A percentile compares a stretch with the other conserved stretches of the same genome.
Conservation (phyloP, 225 moss, liverwort and hornwort genomes). For the Sphagnum tenellum region DNA sequence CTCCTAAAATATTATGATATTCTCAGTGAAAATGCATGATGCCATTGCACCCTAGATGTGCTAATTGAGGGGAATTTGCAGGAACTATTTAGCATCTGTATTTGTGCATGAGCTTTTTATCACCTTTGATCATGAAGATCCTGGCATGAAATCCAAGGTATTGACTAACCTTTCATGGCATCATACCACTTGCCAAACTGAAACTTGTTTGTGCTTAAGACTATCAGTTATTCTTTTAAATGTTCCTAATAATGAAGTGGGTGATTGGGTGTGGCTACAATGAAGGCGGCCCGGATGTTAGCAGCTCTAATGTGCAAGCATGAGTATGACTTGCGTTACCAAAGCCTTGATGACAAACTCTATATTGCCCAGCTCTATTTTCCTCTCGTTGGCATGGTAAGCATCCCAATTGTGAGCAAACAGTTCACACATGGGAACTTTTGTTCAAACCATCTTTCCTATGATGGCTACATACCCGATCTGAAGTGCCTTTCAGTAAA, state of each 20-base stretch:
- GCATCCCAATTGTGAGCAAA: background rate
- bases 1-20: too few relatives aligned
- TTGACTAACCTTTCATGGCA: background rate
- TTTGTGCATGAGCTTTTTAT: constrained; percentile 88
- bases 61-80: constrained; percentile 13
- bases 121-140: constrained; percentile 94
- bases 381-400: constrained; percentile 85
- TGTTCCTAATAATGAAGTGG: too few relatives aligned
- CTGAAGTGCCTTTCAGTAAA: too few relatives aligned
- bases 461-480: too few relatives aligned
- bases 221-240: too few relatives aligned
- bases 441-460: too few relatives aligned
- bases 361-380: constrained; percentile 95
- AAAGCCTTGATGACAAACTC: constrained; percentile 88
- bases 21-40: too few relatives aligned
- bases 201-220: too few relatives aligned
- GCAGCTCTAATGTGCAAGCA: constrained; percentile 94
- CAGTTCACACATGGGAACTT: too few relatives aligned
- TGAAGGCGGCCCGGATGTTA: constrained; percentile 78
- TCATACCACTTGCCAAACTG: too few relatives aligned
- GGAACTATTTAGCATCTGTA: constrained; percentile 91
- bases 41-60: too few relatives aligned
- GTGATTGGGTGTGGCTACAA: too few relatives aligned
- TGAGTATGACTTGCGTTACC: constrained; percentile 87
- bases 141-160: constrained; percentile 74